Evolutionary conservation across 2,329 filamentous ascomycete species (phyloP).

Genomic region (Cercospora nicotianae): DNA sequence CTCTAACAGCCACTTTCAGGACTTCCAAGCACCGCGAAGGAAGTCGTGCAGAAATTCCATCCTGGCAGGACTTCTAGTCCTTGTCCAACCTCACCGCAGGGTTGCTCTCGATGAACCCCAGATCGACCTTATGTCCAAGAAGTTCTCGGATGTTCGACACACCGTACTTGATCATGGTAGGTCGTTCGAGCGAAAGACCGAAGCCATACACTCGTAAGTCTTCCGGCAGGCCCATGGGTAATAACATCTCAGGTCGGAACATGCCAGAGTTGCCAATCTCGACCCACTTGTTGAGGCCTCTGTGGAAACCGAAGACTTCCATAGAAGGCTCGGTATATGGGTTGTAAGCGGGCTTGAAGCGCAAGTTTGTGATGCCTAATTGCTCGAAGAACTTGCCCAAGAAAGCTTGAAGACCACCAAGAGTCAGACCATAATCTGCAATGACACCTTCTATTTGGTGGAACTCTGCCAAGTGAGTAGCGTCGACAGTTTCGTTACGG

Average conservation of each 20-base stretch:
- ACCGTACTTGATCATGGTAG: slow-evolving; percentile 93
- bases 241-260: slow-evolving; percentile 97
- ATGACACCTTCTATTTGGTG: slow-evolving; percentile 99
- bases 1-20: background rate
- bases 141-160: slow-evolving; percentile 84
- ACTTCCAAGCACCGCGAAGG: background rate
- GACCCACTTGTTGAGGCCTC: slow-evolving; percentile 83
- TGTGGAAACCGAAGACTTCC: slow-evolving; percentile 97
- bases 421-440: slow-evolving; percentile 88
- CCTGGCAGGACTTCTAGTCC: slow-evolving; percentile 44
- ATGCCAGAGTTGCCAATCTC: slow-evolving; percentile 98
- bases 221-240: slow-evolving; percentile 88
- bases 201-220: slow-evolving; percentile 93
- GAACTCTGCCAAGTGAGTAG: slow-evolving; percentile 95
- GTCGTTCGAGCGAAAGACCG: slow-evolving; percentile 86
- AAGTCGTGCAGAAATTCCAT: background rate
- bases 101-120: slow-evolving; percentile 88
- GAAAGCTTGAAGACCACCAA: slow-evolving; percentile 90
- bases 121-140: slow-evolving; percentile 91
- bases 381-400: slow-evolving; percentile 95
- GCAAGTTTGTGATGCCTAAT: slow-evolving; percentile 84
- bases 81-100: slow-evolving; percentile 88
- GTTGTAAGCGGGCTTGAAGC: slow-evolving; percentile 97
- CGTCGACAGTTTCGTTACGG: slow-evolving; percentile 95
- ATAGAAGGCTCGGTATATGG: slow-evolving; percentile 93